Evolutionary conservation across 2,329 filamentous ascomycete genomes (phyloP).

Genomic region (Fusarium begoniae): DNA sequence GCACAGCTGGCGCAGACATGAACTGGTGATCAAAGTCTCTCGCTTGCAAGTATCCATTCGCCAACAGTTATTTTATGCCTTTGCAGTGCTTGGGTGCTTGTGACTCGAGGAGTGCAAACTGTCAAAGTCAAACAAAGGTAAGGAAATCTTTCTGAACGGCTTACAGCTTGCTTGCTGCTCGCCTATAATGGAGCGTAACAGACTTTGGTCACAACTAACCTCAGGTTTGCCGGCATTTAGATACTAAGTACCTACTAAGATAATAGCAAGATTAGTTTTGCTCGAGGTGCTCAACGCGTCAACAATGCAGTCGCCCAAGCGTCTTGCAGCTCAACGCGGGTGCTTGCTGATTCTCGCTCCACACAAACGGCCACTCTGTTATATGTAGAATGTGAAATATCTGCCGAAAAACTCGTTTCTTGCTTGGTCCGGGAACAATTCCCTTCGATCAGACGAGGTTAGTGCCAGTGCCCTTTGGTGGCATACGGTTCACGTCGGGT

Average conservation of each 20-base stretch:
- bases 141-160: not conserved
- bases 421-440: not conserved
- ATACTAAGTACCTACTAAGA: not conserved
- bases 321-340: constrained; percentile 10
- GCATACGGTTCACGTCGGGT: not conserved
- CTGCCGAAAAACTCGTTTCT: not conserved
- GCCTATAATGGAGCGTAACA: not conserved
- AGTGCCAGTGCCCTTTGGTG: not conserved
- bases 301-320: constrained; percentile 12
- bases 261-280: not conserved
- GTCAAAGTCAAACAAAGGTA: not conserved
- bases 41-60: not conserved
- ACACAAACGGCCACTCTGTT: constrained; percentile 20
- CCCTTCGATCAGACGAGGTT: not conserved
- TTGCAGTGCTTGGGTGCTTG: not conserved
- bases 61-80: not conserved
- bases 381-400: constrained; percentile 1
- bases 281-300: not conserved
- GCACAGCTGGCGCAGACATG: not conserved
- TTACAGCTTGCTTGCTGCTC: not conserved
- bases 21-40: not conserved
- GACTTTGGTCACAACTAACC: not conserved
- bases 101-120: not conserved
- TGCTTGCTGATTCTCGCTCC: constrained; percentile 35
- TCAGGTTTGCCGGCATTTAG: not conserved